Evolutionary conservation across 371 early-diverging fungal species (phyloP), one percentile per base, ranked within the genome.

Genomic region (Chytridium lagenaria): DNA sequence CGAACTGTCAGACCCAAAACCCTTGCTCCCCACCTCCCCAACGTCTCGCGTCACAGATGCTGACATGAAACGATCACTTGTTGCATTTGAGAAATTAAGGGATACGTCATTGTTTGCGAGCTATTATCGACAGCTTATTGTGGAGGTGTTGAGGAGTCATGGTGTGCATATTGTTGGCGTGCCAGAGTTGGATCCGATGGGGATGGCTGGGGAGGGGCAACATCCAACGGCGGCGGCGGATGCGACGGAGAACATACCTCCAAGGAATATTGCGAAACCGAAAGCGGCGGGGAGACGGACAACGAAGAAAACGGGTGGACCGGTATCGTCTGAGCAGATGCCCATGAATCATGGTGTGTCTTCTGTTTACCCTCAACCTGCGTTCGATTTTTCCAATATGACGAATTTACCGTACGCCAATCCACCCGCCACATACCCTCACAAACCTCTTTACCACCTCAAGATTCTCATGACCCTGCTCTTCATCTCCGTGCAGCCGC

Each of bases 71-170:
- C 69, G 67, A 39, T 68, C 68, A 52, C 31, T 81, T 68, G 36
- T 51, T 38, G 77, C 74, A 2, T 81, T 81, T 57, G 81, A 78
- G 26, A 64, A 71, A 26, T 40, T 81, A 69, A 77, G 73, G 55
- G 75, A 77, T 23, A 75, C 71, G 33, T 52, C 70, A 1, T 37
- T 76, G 73, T 81, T 78, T 66, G 67, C 79, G n/a, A 77, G 77
- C 26, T 78, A 81, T 65, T 81, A 81, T 59, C 70, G 77, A n/a
- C 75, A 77, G 37, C 68, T 81, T 30, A 73, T 78, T 68, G 69
- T 73, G 37, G 81, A 81, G 70, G 74, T 77, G 30, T 44, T 81
- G 44, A 50, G 73, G 38, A 69, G 71, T 33, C 52, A 70, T 28
- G 74, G 72, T 12, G 38, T 79, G 26, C 50, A 7, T 3, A 15